Evolutionary conservation across 1,139 yeast genomes (phyloP).

Genomic region (Yamadazyma jaroonii): DNA sequence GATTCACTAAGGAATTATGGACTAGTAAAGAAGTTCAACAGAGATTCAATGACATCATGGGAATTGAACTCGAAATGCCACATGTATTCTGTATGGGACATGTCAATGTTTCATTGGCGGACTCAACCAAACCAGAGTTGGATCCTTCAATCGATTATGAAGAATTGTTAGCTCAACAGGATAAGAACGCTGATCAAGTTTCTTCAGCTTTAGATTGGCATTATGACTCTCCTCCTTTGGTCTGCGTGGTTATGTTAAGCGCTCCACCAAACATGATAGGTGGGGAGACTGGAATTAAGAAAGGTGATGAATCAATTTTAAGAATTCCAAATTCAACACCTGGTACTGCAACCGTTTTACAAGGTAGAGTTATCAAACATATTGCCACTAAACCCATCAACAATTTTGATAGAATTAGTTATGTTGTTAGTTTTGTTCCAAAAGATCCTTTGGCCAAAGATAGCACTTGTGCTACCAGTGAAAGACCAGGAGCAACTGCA

Average conservation of each 20-base stretch:
- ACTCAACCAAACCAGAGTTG: conserved; percentile 8
- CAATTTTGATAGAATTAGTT: conserved; percentile 28
- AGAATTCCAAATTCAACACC: conserved; percentile 14
- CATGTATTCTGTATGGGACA: conserved; percentile 24
- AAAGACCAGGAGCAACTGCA: conserved; percentile 35
- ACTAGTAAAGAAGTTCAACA: conserved; percentile 17
- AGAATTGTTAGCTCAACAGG: conserved; percentile 10
- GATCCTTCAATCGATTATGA: conserved; percentile 10
- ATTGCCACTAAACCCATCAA: conserved; percentile 27
- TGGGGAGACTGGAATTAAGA: conserved; percentile 30
- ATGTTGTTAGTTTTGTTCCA: conserved; percentile 45
- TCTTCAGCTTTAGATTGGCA: conserved; percentile 22
- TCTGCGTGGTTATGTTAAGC: conserved; percentile 32
- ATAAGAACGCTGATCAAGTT: conserved; percentile 11
- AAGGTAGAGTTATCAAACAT: conserved; percentile 32
- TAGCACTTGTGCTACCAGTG: conserved; percentile 37
- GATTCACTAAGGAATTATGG: conserved; percentile 23
- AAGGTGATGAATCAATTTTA: conserved; percentile 20
- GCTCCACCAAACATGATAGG: conserved; percentile 32
- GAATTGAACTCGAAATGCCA: conserved; percentile 18
- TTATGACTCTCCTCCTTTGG: conserved; percentile 30
- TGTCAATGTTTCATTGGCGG: conserved; percentile 24
- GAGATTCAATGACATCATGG: conserved; percentile 21
- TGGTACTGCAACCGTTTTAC: conserved; percentile 43
- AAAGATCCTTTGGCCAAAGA: conserved; percentile 34